phyloP scores from a whole-genome alignment of 2,329 filamentous ascomycete species.

The Pyrenophora teres region DNA sequence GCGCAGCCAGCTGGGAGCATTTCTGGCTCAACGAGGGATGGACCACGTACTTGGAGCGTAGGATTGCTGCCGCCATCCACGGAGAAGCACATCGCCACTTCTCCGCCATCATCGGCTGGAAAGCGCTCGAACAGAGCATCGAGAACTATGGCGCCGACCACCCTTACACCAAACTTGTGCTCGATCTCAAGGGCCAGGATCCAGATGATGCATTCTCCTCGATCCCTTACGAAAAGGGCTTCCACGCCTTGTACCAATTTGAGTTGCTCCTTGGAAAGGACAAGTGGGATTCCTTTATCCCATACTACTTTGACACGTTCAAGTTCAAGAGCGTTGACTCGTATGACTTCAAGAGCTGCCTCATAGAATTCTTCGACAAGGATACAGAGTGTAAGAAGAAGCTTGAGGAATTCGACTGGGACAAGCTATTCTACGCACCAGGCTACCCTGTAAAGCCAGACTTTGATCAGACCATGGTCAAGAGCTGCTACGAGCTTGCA shows the following conservation, averaged over 20 bases:
- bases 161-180: constrained; percentile 89
- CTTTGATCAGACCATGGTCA: constrained; percentile 86
- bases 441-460: constrained; percentile 88
- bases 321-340: constrained; percentile 86
- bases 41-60: constrained; percentile 92
- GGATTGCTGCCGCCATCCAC: constrained; percentile 77
- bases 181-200: constrained; percentile 85
- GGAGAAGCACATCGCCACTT: constrained; percentile 89
- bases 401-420: constrained; percentile 81
- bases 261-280: constrained; percentile 82
- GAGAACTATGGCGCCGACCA: constrained; percentile 79
- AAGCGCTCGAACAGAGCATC: constrained; percentile 80
- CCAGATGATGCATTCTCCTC: constrained; percentile 95
- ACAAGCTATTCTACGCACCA: constrained; percentile 84
- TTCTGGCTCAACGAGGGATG: constrained; percentile 78
- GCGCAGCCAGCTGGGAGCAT: constrained; percentile 80
- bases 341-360: constrained; percentile 89
- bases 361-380: constrained; percentile 79
- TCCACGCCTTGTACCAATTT: constrained; percentile 89
- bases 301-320: constrained; percentile 89
- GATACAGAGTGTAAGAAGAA: constrained; percentile 67
- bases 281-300: constrained; percentile 95
- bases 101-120: constrained; percentile 95
- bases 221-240: constrained; percentile 95
- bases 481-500: constrained; percentile 81